Conservation (phyloP, 2,329 filamentous ascomycete species). For the Tolypocladium album region DNA sequence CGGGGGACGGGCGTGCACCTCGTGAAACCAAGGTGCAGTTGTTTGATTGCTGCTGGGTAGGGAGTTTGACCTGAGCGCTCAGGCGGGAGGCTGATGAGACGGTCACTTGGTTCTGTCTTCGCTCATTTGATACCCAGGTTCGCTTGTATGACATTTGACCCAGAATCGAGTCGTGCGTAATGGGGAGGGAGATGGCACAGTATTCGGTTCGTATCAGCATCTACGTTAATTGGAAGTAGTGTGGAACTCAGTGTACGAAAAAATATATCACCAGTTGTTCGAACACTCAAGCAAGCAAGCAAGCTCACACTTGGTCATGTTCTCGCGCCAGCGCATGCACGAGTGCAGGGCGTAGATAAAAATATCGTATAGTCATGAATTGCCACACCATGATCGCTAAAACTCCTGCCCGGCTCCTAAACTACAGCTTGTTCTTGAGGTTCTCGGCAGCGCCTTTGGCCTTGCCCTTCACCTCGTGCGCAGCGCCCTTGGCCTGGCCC, state of each 20-base stretch:
- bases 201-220: neutral
- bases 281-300: neutral
- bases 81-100: neutral
- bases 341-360: neutral
- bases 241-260: neutral
- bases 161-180: neutral
- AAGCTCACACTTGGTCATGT: neutral
- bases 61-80: neutral
- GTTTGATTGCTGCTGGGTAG: neutral
- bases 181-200: neutral
- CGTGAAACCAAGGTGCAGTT: neutral
- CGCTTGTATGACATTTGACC: neutral
- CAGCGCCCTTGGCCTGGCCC: slow-evolving; percentile 26
- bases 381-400: neutral
- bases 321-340: neutral
- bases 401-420: no score
- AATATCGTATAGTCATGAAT: neutral
- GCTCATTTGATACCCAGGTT: neutral
- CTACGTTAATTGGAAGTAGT: neutral
- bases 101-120: neutral
- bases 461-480: slow-evolving; percentile 28
- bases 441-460: slow-evolving; percentile 32
- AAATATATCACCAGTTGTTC: neutral
- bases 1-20: neutral
- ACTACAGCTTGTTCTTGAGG: slow-evolving; percentile 10